These are phyloP conservation scores for Vickermania ingenoplastis DNA, from an alignment of 208 protist species.

Conservation along the genomic window DNA sequence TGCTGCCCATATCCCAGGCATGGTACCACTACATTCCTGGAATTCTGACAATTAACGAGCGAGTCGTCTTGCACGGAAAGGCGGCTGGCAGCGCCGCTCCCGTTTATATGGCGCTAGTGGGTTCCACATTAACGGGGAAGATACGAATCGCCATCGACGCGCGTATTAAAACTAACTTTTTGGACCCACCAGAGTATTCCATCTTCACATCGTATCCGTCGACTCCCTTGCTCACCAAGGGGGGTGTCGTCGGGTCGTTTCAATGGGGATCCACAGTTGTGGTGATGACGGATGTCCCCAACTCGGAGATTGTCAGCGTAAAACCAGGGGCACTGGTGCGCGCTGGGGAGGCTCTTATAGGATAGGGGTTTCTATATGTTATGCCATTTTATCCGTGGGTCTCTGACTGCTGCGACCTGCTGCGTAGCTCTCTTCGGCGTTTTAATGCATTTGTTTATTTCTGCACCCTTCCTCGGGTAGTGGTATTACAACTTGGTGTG, in stretches of 20 bases:
- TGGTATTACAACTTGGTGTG: no score
- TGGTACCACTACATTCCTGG: slow-evolving; percentile 70
- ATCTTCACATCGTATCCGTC: slow-evolving; percentile 41
- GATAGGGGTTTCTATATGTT: slow-evolving; percentile 5
- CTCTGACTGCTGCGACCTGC: no score
- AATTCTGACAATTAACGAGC: slow-evolving; percentile 69
- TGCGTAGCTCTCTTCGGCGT: background rate
- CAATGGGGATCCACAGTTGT: slow-evolving; percentile 83
- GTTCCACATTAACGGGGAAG: slow-evolving; percentile 61
- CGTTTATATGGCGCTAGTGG: slow-evolving; percentile 58
- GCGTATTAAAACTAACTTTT: slow-evolving; percentile 71
- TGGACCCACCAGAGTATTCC: slow-evolving; percentile 70
- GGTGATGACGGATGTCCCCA: slow-evolving; percentile 66
- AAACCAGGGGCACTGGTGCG: slow-evolving; percentile 45
- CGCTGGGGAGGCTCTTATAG: slow-evolving; percentile 50
- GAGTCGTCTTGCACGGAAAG: slow-evolving; percentile 49
- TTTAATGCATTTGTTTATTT: no score
- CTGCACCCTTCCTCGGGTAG: no score
- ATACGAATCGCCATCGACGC: slow-evolving; percentile 57
- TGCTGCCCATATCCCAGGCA: slow-evolving; percentile 58
- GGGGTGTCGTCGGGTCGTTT: slow-evolving; percentile 47
- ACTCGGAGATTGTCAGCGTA: slow-evolving; percentile 19
- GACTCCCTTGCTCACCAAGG: slow-evolving; percentile 22
- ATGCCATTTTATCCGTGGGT: background rate
- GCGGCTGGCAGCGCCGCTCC: slow-evolving; percentile 1